phyloP scores from a whole-genome alignment of 139 green algal species.

The Tetraselmis chui region DNA sequence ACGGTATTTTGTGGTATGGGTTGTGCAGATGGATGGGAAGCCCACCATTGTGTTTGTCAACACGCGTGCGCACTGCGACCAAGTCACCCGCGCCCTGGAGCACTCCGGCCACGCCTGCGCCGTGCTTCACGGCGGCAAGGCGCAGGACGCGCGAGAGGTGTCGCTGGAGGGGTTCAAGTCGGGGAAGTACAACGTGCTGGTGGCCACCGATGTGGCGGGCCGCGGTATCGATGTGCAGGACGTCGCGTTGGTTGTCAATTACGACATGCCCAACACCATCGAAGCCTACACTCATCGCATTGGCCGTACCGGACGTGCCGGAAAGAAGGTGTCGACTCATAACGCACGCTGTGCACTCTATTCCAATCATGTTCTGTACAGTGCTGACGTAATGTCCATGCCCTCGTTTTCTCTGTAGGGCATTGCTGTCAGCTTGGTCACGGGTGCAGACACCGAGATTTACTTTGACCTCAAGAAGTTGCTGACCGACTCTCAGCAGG shows the following conservation, averaged over 20 bases:
- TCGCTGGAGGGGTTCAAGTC: slow-evolving; percentile 74
- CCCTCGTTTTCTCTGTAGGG: slow-evolving; percentile 33
- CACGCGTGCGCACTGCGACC: slow-evolving; percentile 54
- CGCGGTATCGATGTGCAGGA: slow-evolving; percentile 93
- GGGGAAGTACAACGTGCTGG: slow-evolving; percentile 84
- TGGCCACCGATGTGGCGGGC: slow-evolving; percentile 96
- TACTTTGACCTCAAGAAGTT: slow-evolving; percentile 94
- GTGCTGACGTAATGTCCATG: neutral
- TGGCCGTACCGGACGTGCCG: slow-evolving; percentile 79
- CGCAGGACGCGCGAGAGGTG: slow-evolving; percentile 28
- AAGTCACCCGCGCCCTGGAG: slow-evolving; percentile 1
- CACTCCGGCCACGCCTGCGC: slow-evolving; percentile 31
- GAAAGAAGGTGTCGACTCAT: slow-evolving; percentile 43
- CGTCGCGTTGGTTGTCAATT: slow-evolving; percentile 93
- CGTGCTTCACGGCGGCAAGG: slow-evolving; percentile 89
- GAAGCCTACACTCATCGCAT: slow-evolving; percentile 97
- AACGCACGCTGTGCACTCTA: neutral
- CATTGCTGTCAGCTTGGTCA: slow-evolving; percentile 86
- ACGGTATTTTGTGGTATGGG: too few species aligned
- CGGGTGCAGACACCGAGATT: slow-evolving; percentile 60
- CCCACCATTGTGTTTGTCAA: slow-evolving; percentile 96
- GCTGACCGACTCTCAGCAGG: slow-evolving; percentile 1
- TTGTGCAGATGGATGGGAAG: slow-evolving; percentile 45
- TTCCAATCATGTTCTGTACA: neutral
- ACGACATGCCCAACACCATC: slow-evolving; percentile 93